Evolutionary conservation across 2,329 filamentous ascomycete genomes (phyloP).

Genomic region (Atkinsonella hypoxylon): DNA sequence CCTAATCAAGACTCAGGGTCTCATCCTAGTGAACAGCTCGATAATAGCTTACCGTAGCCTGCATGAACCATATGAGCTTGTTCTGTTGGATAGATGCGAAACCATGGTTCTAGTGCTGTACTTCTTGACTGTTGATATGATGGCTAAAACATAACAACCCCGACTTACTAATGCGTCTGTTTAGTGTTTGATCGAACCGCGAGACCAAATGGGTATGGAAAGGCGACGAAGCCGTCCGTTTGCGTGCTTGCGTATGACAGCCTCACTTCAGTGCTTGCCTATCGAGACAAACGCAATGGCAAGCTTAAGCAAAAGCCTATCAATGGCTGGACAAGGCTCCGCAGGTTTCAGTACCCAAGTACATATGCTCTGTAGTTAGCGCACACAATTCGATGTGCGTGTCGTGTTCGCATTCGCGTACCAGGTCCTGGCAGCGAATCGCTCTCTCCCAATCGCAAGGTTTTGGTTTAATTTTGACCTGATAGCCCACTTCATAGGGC

Average conservation of each 20-base stretch:
- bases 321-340: too few species aligned
- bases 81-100: background rate
- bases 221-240: background rate
- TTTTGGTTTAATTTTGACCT: background rate
- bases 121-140: background rate
- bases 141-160: background rate
- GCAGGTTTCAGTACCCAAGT: too few species aligned
- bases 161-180: too few species aligned
- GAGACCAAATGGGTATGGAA: background rate
- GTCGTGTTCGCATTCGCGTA: too few species aligned
- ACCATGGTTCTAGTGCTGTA: background rate
- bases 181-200: too few species aligned
- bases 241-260: background rate
- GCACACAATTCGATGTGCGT: too few species aligned
- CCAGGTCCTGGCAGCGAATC: background rate
- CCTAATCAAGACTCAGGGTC: background rate
- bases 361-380: too few species aligned
- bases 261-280: background rate
- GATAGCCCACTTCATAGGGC: background rate
- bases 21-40: background rate
- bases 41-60: background rate
- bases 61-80: background rate
- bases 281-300: too few species aligned
- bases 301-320: too few species aligned
- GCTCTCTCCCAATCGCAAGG: background rate